Base-by-base conservation (phyloP, 192 early-diverging fungal genomes). In the Lobulomyces angularis region DNA sequence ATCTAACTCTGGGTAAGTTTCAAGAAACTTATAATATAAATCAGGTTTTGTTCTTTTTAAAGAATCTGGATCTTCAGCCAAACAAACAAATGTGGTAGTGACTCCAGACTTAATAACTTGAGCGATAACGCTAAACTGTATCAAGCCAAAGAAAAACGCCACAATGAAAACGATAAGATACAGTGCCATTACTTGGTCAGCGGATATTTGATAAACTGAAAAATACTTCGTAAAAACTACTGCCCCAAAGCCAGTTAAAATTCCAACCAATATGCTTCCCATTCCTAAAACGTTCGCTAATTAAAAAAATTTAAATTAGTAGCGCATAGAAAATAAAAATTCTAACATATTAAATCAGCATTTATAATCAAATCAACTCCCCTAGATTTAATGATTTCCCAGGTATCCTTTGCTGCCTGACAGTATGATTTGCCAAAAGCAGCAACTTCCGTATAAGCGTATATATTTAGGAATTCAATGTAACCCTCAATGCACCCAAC, bases 401-500 rank as follows among this genome's bases (percentile, higher is more conserved):
- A 98, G 3, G 94, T 95, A 32, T 85, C 81, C 37, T 65, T 57
- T 17, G 63, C 62, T 8, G 67, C 74, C 35, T 41, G 19, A 42
- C 66, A 74, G 59, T 66, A 77, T 46, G 63, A 45, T 37, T 67
- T 69, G n/a, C n/a, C n/a, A 46, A 86, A 90, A 30, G 92, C 76
- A 29, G 88, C 91, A 6, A 98, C 83, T 46, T 90, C 79, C 12
- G 83, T 78, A 53, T 88, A 96, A 0, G 94, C 91, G 62, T 90
- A 98, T 43, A n/a, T n/a, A n/a, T n/a, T n/a, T n/a, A n/a, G n/a
- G n/a, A n/a, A 81, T 0, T 65, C 64, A 9, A 94, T 65, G 35
- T 83, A 69, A 45, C 90, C 92, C 25, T 70, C 56, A 7, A 82
- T 53, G 53, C 86, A 89, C 45, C 73, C 75, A 1, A 70, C 61